Base-by-base conservation (phyloP, 208 protist species). In the Lotmaria passim region DNA sequence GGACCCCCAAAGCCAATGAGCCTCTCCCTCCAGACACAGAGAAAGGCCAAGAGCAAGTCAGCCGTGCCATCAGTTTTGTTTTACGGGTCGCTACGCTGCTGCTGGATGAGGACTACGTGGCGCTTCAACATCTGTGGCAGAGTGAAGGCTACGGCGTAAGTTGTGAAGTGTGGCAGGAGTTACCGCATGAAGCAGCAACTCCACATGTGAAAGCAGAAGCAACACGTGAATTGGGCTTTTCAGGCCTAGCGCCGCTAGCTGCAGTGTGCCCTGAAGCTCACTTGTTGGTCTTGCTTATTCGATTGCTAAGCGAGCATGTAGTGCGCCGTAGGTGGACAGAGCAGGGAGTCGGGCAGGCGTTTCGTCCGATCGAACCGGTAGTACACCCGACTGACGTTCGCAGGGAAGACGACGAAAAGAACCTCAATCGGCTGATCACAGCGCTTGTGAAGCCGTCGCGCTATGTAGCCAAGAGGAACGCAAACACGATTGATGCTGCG, bases 251-350 rank as follows among this genome's bases (percentile, higher is more conserved):
- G 1, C n/a, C 59, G 3, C 41, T 53, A 19, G 15, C 19, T 41
- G 17, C 7, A 5, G 1, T 24, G 10, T 64, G 26, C 33, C 59
- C 59, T 28, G 59, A 64, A 17, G 71, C 36, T 41, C 58, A 30
- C 28, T 19, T 76, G 44, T 36, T 72, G 10, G 31, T 48, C 23
- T 53, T 77, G n/a, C 17, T 85, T 4, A 31, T 75, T 11, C 66
- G 74, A 12, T 52, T 82, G 19, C 44, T 85, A 7, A 53, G 23
- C 7, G 70, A 78, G 26, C 71, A 71, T 44, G 56, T 82, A 0
- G 53, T 76, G 41, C 73, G 80, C 1, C 69, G 75, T 5, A 50
- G 44, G 24, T 82, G 75, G 80, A 69, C 53, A 5, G 75, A 53
- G 61, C n/a, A 57, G 24, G 19, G 41, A 1, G 3, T 77, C 0